Evolutionary conservation across 257 asterid species (phyloP).

Genomic region (Thymus quinquecostatus): DNA sequence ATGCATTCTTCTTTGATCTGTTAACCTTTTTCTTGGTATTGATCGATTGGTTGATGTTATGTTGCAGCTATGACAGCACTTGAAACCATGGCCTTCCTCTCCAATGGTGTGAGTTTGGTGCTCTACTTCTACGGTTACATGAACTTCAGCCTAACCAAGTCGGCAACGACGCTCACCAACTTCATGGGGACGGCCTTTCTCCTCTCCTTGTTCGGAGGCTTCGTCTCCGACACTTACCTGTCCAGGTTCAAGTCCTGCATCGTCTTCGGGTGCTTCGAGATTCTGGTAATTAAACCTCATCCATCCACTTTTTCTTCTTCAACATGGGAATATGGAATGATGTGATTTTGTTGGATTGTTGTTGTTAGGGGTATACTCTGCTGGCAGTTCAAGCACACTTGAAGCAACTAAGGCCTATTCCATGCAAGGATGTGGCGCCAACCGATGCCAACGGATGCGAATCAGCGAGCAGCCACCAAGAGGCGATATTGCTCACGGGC

Average conservation of each 20-base stretch:
- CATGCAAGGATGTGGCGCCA: slow-evolving; percentile 57
- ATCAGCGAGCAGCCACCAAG: slow-evolving; percentile 46
- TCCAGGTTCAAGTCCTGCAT: slow-evolving; percentile 66
- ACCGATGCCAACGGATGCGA: slow-evolving; percentile 43
- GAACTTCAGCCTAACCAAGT: slow-evolving; percentile 62
- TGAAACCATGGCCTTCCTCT: slow-evolving; percentile 55
- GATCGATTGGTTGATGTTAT: not conserved
- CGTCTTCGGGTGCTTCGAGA: slow-evolving; percentile 54
- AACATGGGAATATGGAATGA: not conserved
- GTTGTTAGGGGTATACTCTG: slow-evolving; percentile 57
- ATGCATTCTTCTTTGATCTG: not conserved
- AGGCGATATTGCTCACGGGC: slow-evolving; percentile 50
- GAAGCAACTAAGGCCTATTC: slow-evolving; percentile 56
- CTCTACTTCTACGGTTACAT: slow-evolving; percentile 61
- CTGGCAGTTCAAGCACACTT: slow-evolving; percentile 80
- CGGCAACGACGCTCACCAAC: slow-evolving; percentile 62
- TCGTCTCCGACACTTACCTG: slow-evolving; percentile 61
- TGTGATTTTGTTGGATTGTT: too few species aligned
- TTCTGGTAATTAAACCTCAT: slow-evolving; percentile 35
- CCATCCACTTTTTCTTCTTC: not conserved
- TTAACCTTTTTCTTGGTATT: not conserved
- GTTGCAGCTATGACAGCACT: slow-evolving; percentile 51
- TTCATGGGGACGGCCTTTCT: slow-evolving; percentile 61
- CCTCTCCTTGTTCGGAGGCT: slow-evolving; percentile 59
- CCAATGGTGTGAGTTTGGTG: slow-evolving; percentile 59